A percentile compares a stretch with the other conserved stretches of the same genome.
phyloP scores from a whole-genome alignment of 331 rosid species.

The Quercus tomentella region DNA sequence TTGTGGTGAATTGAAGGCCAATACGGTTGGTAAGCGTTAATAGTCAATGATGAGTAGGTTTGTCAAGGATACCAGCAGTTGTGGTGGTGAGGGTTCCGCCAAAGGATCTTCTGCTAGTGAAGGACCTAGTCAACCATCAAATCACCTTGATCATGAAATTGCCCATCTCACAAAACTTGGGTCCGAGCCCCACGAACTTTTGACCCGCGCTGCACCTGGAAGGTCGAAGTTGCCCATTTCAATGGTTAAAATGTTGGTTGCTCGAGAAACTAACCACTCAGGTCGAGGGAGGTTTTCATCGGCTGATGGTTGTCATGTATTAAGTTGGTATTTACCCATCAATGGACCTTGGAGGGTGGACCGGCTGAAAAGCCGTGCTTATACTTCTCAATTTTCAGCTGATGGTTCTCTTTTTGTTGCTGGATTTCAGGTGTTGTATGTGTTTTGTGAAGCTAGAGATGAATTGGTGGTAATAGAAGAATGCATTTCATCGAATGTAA shows the following conservation, averaged over 20 bases:
- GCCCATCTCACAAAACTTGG: constrained; percentile 45
- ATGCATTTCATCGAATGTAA: not conserved
- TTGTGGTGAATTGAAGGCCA: not conserved
- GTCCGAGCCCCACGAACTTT: constrained; percentile 34
- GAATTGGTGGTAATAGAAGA: not conserved
- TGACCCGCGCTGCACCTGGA: constrained; percentile 32
- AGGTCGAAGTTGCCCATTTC: constrained; percentile 55
- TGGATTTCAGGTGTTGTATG: constrained; percentile 72
- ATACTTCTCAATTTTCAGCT: constrained; percentile 88
- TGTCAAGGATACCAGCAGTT: constrained; percentile 19
- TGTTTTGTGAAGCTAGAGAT: not conserved
- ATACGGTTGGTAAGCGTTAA: not conserved
- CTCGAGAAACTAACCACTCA: constrained; percentile 73
- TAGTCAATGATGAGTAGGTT: constrained; percentile 31
- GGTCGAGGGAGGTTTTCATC: constrained; percentile 88
- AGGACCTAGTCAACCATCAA: constrained; percentile 13
- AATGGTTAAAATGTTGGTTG: constrained; percentile 76
- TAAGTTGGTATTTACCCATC: constrained; percentile 78
- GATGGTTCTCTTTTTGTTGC: constrained; percentile 88
- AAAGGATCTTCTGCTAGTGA: constrained; percentile 23
- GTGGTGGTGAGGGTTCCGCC: constrained; percentile 16
- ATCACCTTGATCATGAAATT: constrained; percentile 48
- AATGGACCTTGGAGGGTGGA: constrained; percentile 79
- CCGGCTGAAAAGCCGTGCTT: constrained; percentile 66
- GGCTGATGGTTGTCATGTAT: constrained; percentile 78